Evolutionary conservation across 768 basidiomycete genomes (phyloP), one percentile per base, ranked within the genome.

Genomic region (Myochromella boudieri): DNA sequence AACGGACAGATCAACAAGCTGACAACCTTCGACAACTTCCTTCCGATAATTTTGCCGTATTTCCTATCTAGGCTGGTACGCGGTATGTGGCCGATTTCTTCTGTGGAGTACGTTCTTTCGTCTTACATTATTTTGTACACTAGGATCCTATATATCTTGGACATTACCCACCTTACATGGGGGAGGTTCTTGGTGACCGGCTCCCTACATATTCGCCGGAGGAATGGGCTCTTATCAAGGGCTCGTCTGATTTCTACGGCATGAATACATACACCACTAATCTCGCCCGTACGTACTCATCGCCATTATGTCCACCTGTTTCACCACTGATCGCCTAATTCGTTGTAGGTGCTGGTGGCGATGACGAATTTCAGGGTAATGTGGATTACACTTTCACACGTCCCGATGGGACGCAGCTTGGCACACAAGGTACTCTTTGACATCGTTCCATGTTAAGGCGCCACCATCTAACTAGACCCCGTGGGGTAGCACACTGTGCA

Each of bases 231-330:
- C 56, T 85, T 26, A 80, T 85, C 29, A 77, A 79, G 43, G 80
- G 78, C 36, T 85, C 81, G 2, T 82, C 82, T 1, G 84, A 84
- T 59, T 86, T 85, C 62, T 85, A 84, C 58, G 84, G 83, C 25
- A 78, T 85, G 76, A 85, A 85, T 62, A 83, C 84, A 0, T 85
- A 86, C 59, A 83, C 83, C 4, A 85, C 81, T 9, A 80, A 82
- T 53, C 70, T 85, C 37, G 75, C 74, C 61, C 70, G 82, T 82
- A 36, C 55, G 78, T 63, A 2, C 26, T 15, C 18, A 12, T 47
- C 14, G 15, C 12, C 34, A 22, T 3, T 14, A 40, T 25, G 5
- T 25, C 26, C n/a, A 7, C 18, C n/a, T 34, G n/a, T 21, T 27
- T 12, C 25, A 14, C 9, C 18, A 33, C 36, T 50, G 25, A 46